Base-by-base conservation (phyloP, 441 rosid genomes). In the Euphorbia schlechtendalii region DNA sequence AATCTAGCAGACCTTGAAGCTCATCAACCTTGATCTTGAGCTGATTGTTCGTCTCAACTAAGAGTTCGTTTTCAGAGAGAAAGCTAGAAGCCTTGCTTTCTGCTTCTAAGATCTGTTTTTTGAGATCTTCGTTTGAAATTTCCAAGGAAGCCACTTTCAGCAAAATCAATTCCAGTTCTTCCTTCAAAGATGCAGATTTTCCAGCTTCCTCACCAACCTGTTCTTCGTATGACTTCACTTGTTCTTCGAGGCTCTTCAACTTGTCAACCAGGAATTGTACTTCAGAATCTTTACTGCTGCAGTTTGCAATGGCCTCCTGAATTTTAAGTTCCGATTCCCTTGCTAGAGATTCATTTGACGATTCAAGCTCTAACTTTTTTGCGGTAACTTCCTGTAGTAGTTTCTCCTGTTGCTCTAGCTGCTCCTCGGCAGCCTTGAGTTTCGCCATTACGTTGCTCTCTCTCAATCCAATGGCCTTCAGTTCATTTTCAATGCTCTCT, bases 31-130 rank as follows among this genome's bases (percentile, higher is more conserved):
- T 84, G 65, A 66, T 73, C 71, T 84, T 86, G 21, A 92, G 96
- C 66, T 92, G 95, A 70, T 70, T 81, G 80, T 88, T 95, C 54
- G 95, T 86, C 81, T 80, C 91, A 28, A 78, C 85, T 49, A 91
- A 74, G 34, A 86, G 80, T 70, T 87, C 86, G 67, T 76, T 88
- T 52, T 95, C 95, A 28, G 88, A 84, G 51, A 65, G 68, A 46
- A 89, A 73, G 68, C 77, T 86, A 45, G 84, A 75, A 64, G 80
- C 83, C 76, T 79, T 86, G 63, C 73, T 79, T 75, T 86, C 86
- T 64, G 78, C 82, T 82, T 84, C 90, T 54, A 46, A 51, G 12
- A 82, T 70, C 77, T 84, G 84, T 58, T 61, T 82, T 73, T 77
- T 76, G 60, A 90, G 88, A 68, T 86, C 86, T 65, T 82, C 96